phyloP scores from a whole-genome alignment of 805 yeast species.

The Barnettozyma botsteinii region DNA sequence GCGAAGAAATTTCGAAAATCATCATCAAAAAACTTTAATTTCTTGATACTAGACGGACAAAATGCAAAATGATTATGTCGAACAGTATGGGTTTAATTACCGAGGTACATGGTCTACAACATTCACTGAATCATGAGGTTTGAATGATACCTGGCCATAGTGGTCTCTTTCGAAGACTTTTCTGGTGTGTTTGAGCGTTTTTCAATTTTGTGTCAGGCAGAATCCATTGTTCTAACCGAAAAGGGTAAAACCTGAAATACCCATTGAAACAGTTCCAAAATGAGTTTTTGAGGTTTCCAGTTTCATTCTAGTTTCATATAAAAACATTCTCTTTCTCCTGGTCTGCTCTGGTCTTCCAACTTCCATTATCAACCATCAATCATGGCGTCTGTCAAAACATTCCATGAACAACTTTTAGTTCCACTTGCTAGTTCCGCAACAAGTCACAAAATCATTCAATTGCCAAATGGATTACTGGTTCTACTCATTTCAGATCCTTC shows the following conservation, averaged over 20 bases:
- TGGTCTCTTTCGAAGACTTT: too few species aligned
- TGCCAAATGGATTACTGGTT: conserved; percentile 65
- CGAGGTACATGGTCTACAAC: too few species aligned
- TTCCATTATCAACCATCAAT: too few species aligned
- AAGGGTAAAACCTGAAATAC: conserved; percentile 3
- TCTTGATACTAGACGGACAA: too few species aligned
- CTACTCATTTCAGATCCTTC: conserved; percentile 73
- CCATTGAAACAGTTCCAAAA: neutral
- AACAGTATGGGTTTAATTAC: too few species aligned
- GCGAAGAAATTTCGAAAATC: too few species aligned
- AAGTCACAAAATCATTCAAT: conserved; percentile 38
- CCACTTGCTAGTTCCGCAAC: conserved; percentile 36
- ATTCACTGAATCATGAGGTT: too few species aligned
- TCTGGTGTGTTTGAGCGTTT: neutral
- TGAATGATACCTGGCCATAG: too few species aligned
- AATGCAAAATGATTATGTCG: too few species aligned
- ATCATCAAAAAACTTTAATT: too few species aligned
- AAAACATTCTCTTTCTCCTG: neutral
- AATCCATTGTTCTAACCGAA: conserved; percentile 12
- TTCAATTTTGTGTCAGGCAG: neutral
- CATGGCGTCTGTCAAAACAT: conserved; percentile 14
- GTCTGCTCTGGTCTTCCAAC: neutral
- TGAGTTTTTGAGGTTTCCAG: neutral
- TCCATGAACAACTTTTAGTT: conserved; percentile 17
- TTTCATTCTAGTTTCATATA: neutral